Evolutionary conservation across 2,329 filamentous ascomycete species (phyloP), one percentile per base, ranked within the genome.

Genomic region (Fusarium piperis): DNA sequence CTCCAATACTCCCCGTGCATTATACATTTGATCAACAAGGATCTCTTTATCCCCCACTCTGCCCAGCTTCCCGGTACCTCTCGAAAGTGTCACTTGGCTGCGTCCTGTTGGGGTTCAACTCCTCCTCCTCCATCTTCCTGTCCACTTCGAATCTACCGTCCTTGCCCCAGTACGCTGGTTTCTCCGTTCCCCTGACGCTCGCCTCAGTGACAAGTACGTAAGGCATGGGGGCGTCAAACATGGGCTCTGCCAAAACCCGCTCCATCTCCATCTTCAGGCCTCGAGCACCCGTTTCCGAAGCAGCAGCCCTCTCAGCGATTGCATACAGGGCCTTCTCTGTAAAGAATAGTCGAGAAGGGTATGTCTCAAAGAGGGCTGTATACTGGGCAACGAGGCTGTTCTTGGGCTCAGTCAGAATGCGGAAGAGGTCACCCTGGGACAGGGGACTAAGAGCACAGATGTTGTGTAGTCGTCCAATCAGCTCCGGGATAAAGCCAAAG

Each of bases 401-500:
- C 64, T 93, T 91, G 1, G 96, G 96, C 79, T 98, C 95, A 0
- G 94, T 98, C 39, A 99, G 87, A 68, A 99, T 96, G 59, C 95
- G 91, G 59, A 95, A 90, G 13, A 99, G 89, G 65, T 91, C 89
- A 26, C 85, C 78, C 15, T 87, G 83, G 2, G 88, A 89, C 1
- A 99, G 86, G 0, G 94, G 91, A 15, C 93, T 92, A 0, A 99
- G 88, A 0, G 96, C 93, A 67, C 94, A 94, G 55, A 94, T 92
- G 65, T 97, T 94, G 59, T 97, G 95, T 53, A 99, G 90, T 18
- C 96, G 93, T n/a, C 96, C 96, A 59, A 98, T 92, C n/a, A 98
- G 86, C 82, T 98, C 95, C 1, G 95, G 95, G 60, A 98, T 98
- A 78, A 98, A 94, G 15, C 95, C 95, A 77, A 94, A 98, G 46